Base-by-base conservation (phyloP, 2,329 filamentous ascomycete genomes). In the Ophiostoma quercus region DNA sequence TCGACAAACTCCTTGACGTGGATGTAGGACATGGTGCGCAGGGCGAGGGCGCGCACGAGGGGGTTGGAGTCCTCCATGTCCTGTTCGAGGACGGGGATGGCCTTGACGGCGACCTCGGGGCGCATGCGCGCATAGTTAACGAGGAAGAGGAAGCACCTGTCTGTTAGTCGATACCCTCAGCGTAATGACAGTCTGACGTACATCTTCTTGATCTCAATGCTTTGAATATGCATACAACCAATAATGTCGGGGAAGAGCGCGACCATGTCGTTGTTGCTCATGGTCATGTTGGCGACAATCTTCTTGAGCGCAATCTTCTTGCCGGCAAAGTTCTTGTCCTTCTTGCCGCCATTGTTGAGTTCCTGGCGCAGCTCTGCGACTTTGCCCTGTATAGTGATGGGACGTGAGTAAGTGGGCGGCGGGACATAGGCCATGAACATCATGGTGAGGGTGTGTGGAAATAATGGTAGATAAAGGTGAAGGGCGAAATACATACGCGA, bases 231-330 rank as follows among this genome's bases (percentile, higher is more conserved):
- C 95, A 99, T 99, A 84, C 94, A 98, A 73, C 85, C 89, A 75
- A 99, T 92, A 71, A 99, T 91, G 78, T 99, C 95, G 22, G 94
- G 93, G 76, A 99, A 99, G 68, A 99, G 84, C 54, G 92, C 93
- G 69, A 98, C 91, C 95, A 99, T 99, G 80, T 99, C 95, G 78
- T 98, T 99, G 82, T 99, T 99, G 87, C 94, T 98, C 95, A 99
- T 99, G 74, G 95, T 99, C 95, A 99, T 99, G 79, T 99, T 99
- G 79, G 95, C 95, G 76, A 99, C 95, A 75, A 99, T 98, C 85
- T 97, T 97, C 86, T 99, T 99, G 73, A 99, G 85, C 12, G 95
- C 94, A 77, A 97, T 96, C 87, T 98, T 98, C 85, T 98, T 99
- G 74, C 88, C 88, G 63, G 90, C 87, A 81, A 92, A 90, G 82